Percentiles rank a stretch among this genome's conserved stretches.
Evolutionary conservation across 495 filamentous ascomycete species (phyloP).

Genomic region (Cudoniella acicularis): DNA sequence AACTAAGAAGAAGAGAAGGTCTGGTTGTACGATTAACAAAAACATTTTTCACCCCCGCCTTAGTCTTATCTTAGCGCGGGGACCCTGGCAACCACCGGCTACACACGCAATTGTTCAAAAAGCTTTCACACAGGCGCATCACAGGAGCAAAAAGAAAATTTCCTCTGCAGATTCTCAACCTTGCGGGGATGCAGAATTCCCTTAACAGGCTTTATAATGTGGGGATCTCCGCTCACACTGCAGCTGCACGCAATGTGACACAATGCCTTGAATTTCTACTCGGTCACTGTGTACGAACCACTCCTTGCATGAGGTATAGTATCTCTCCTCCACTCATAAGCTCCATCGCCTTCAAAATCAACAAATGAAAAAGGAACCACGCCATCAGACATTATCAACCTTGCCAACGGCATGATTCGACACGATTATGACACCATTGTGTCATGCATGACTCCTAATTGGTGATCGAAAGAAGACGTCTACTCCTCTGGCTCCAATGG

Average conservation of each 20-base stretch:
- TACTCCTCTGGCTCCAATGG: conserved; percentile 48
- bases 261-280: conserved; percentile 21
- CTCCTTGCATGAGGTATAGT: conserved; percentile 20
- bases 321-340: conserved; percentile 18
- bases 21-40: neutral
- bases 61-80: conserved; percentile 4
- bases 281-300: conserved; percentile 16
- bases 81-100: neutral
- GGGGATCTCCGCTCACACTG: conserved; percentile 6
- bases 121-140: neutral
- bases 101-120: neutral
- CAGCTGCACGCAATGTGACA: conserved; percentile 13
- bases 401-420: conserved; percentile 16
- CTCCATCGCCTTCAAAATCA: conserved; percentile 22
- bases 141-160: conserved; percentile 18
- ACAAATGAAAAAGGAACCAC: conserved; percentile 21
- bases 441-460: conserved; percentile 8
- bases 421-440: conserved; percentile 11
- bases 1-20: conserved; percentile 5
- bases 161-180: conserved; percentile 6
- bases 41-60: neutral
- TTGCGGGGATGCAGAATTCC: neutral
- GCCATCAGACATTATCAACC: conserved; percentile 15
- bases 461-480: conserved; percentile 17
- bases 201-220: conserved; percentile 3